phyloP scores from a whole-genome alignment of 352 stramenopile genomes.

The Peronospora belbahrii region DNA sequence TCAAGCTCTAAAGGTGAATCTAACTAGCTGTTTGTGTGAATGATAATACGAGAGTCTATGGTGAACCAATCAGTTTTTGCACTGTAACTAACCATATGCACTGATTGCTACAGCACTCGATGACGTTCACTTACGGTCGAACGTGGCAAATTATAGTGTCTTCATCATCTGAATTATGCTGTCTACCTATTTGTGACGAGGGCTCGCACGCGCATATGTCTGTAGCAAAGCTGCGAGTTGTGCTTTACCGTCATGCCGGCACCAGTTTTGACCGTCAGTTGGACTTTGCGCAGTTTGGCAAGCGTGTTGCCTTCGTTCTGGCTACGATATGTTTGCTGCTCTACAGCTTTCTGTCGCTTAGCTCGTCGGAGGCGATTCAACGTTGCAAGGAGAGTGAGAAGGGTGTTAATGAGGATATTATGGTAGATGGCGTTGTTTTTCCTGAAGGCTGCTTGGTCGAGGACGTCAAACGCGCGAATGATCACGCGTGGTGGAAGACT shows the following conservation, averaged over 20 bases:
- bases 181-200: slow-evolving; percentile 39
- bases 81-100: neutral
- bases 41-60: neutral
- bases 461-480: slow-evolving; percentile 35
- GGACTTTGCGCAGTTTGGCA: slow-evolving; percentile 52
- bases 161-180: slow-evolving; percentile 46
- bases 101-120: slow-evolving; percentile 30
- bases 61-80: neutral
- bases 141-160: slow-evolving; percentile 69
- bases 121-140: slow-evolving; percentile 53
- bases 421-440: slow-evolving; percentile 9
- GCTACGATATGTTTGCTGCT: slow-evolving; percentile 53
- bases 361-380: slow-evolving; percentile 33
- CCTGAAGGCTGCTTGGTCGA: slow-evolving; percentile 38
- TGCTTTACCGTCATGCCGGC: slow-evolving; percentile 62
- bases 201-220: slow-evolving; percentile 43
- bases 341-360: slow-evolving; percentile 52
- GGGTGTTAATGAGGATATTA: slow-evolving; percentile 3
- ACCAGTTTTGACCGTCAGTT: slow-evolving; percentile 41
- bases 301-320: slow-evolving; percentile 48
- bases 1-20: slow-evolving; percentile 40
- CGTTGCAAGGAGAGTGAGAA: slow-evolving; percentile 25
- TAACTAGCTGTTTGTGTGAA: neutral
- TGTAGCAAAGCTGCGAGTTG: slow-evolving; percentile 44
- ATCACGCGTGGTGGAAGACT: slow-evolving; percentile 45